A percentile compares a stretch with the other conserved stretches of the same genome.
Conservation (phyloP, 2,329 filamentous ascomycete genomes). For the Alternaria ventricosa region DNA sequence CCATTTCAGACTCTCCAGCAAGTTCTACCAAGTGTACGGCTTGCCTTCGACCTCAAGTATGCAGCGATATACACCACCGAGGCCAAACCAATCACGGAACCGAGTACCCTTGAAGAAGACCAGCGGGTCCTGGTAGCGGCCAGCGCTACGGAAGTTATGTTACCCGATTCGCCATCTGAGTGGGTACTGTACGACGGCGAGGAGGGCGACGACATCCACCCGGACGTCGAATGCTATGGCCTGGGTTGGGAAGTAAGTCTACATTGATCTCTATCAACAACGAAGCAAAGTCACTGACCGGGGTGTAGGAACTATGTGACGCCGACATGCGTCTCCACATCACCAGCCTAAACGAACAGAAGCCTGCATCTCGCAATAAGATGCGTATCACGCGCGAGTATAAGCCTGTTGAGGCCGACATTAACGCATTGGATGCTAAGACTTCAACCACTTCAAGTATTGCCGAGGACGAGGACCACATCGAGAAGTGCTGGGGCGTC, state of each 20-base stretch:
- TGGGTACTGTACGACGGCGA: conserved; percentile 14
- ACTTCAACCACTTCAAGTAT: not conserved
- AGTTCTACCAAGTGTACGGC: conserved; percentile 17
- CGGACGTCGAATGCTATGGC: conserved; percentile 1
- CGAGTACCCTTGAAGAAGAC: conserved; percentile 13
- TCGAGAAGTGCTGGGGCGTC: conserved; percentile 11
- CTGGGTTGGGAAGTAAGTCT: conserved; percentile 10
- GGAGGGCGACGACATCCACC: conserved; percentile 13
- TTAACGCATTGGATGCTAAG: not conserved
- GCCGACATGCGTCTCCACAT: conserved; percentile 17
- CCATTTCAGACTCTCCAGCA: conserved; percentile 16
- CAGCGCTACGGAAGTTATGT: not conserved
- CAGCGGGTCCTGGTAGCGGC: conserved; percentile 17
- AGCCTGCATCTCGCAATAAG: conserved; percentile 11
- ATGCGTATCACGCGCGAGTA: conserved; percentile 15
- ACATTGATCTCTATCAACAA: accelerated
- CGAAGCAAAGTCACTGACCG: not conserved
- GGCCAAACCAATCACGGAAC: conserved; percentile 11
- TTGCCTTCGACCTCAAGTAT: conserved; percentile 12
- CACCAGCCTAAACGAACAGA: conserved; percentile 4
- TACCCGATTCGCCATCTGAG: conserved; percentile 11
- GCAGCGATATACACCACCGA: conserved; percentile 16
- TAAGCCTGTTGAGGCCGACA: conserved; percentile 1
- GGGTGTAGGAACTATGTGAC: conserved; percentile 6
- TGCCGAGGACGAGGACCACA: not conserved